Evolutionary conservation across 768 basidiomycete species (phyloP).

Genomic region (Suillus cothurnatus): DNA sequence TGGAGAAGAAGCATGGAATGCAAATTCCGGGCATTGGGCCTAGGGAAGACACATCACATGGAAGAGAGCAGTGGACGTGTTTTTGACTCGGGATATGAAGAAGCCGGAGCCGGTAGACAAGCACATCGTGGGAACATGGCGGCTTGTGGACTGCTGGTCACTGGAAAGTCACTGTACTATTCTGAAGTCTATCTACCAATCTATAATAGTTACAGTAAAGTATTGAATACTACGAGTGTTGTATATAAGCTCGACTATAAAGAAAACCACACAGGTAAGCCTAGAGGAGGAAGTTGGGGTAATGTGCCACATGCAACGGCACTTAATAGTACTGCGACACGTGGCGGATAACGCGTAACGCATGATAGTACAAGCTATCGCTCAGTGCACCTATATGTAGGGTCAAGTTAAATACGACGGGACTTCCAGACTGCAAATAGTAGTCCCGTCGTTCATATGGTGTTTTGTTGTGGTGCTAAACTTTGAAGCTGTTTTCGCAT

Average conservation of each 20-base stretch:
- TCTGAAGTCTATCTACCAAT: not conserved
- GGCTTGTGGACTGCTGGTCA: not conserved
- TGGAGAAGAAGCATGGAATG: not conserved
- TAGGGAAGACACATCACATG: constrained; percentile 1
- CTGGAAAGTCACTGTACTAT: not conserved
- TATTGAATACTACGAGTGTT: not conserved
- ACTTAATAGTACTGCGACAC: not conserved
- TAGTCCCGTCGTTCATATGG: not conserved
- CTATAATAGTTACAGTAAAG: not conserved
- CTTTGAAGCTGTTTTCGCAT: not conserved
- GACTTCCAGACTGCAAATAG: not conserved
- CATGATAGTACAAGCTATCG: not conserved
- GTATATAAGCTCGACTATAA: not conserved
- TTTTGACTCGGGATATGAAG: not conserved
- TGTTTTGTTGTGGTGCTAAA: not conserved
- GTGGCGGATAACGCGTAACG: constrained; percentile 2
- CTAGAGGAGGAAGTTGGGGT: not conserved
- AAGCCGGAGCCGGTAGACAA: constrained; percentile 15
- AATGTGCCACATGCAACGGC: not conserved
- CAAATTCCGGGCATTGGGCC: not conserved
- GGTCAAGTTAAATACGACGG: not conserved
- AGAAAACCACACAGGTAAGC: not conserved
- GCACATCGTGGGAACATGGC: not conserved
- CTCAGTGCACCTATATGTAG: not conserved
- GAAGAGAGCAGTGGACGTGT: not conserved